Evolutionary conservation across 1,139 yeast species (phyloP).

Genomic region (Pichia sp.): DNA sequence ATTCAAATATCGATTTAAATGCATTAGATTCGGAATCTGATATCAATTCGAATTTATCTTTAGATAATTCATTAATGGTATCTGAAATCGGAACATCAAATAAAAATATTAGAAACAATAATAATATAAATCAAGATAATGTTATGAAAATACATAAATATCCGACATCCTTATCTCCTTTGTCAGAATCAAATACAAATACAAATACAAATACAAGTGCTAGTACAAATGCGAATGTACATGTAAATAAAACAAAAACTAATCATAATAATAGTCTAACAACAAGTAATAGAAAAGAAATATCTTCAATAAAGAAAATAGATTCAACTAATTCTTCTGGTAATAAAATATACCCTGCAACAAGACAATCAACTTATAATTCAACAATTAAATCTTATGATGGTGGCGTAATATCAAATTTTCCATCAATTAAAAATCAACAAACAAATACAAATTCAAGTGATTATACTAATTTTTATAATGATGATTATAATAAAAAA

Average conservation of each 20-base stretch:
- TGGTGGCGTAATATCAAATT: slow-evolving; percentile 1
- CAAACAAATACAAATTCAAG: slow-evolving; percentile 1
- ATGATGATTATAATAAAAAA: slow-evolving; percentile 7
- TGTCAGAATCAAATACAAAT: too few relatives aligned
- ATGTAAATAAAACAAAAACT: too few relatives aligned
- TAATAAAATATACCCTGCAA: neutral
- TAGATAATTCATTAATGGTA: neutral
- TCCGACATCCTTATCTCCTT: too few relatives aligned
- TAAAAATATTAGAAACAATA: neutral
- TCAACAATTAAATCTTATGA: slow-evolving; percentile 4
- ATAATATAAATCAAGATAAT: too few relatives aligned
- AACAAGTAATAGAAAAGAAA: neutral
- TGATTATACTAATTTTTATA: slow-evolving; percentile 3
- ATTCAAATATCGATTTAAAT: slow-evolving; percentile 15
- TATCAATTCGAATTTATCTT: neutral
- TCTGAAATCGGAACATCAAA: neutral
- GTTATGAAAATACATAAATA: too few relatives aligned
- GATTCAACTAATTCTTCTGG: neutral
- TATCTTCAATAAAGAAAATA: neutral
- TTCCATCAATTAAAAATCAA: neutral
- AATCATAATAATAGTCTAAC: too few relatives aligned
- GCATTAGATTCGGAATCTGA: slow-evolving; percentile 14
- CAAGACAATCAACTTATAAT: slow-evolving; percentile 2
- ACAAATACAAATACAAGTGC: too few relatives aligned
- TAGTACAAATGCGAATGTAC: too few relatives aligned